A percentile compares a stretch with the other conserved stretches of the same genome.
phyloP scores from a whole-genome alignment of 441 rosid genomes.

The Populus tomentosa region DNA sequence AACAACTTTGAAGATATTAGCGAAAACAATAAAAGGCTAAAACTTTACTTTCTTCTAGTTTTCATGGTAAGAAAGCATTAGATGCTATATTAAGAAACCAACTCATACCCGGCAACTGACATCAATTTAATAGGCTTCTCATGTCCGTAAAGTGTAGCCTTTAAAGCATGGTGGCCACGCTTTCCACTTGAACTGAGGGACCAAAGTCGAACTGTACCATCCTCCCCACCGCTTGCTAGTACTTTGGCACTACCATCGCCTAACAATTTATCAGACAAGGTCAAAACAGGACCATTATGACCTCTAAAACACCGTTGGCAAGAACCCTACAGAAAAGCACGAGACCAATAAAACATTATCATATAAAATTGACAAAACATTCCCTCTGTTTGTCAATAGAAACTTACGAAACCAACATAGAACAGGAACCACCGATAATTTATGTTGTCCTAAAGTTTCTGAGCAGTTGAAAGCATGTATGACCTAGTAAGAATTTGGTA shows the following conservation, averaged over 20 bases:
- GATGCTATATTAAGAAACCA: constrained; percentile 8
- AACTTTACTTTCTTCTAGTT: not conserved
- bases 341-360: not conserved
- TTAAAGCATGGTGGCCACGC: constrained; percentile 51
- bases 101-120: constrained; percentile 58
- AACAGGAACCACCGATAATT: not conserved
- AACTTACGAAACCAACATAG: not conserved
- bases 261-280: constrained; percentile 56
- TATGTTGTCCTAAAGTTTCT: not conserved
- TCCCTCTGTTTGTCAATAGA: constrained; percentile 1
- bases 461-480: not conserved
- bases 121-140: constrained; percentile 51
- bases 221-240: constrained; percentile 74
- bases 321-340: constrained; percentile 39
- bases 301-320: constrained; percentile 59
- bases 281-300: constrained; percentile 50
- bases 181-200: constrained; percentile 53
- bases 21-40: not conserved
- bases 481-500: not conserved
- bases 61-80: not conserved
- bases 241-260: constrained; percentile 42
- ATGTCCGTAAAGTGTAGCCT: constrained; percentile 62
- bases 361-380: not conserved
- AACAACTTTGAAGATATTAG: not conserved
- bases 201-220: constrained; percentile 70